A percentile compares a stretch with the other conserved stretches of the same genome.
Evolutionary conservation across 306 rosid genomes (phyloP).

Genomic region (Rubus parviflorus): DNA sequence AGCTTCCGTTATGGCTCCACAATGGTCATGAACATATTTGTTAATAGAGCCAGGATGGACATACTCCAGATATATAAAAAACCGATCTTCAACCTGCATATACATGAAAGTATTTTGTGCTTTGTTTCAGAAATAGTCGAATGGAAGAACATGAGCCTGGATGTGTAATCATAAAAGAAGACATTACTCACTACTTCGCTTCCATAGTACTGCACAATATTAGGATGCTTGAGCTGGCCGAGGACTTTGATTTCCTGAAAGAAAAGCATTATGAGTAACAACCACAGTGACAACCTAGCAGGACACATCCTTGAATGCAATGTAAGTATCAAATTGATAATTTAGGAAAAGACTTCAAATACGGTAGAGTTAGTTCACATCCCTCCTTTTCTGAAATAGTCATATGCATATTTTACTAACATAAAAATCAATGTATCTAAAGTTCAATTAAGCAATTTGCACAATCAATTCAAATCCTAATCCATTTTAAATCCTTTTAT

Average conservation of each 20-base stretch:
- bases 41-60: slow-evolving; percentile 94
- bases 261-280: slow-evolving; percentile 19
- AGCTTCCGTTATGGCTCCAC: slow-evolving; percentile 93
- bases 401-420: background rate
- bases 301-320: background rate
- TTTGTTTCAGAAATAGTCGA: slow-evolving; percentile 9
- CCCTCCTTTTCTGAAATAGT: background rate
- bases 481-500: no score
- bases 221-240: slow-evolving; percentile 81
- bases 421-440: background rate
- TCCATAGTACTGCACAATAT: slow-evolving; percentile 94
- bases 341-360: background rate
- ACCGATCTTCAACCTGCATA: slow-evolving; percentile 71
- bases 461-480: background rate
- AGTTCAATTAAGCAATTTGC: background rate
- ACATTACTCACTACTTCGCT: slow-evolving; percentile 79
- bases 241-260: slow-evolving; percentile 91
- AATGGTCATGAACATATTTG: slow-evolving; percentile 88
- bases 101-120: slow-evolving; percentile 21
- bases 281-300: slow-evolving; percentile 8
- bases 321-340: background rate
- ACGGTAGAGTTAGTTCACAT: background rate
- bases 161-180: slow-evolving; percentile 25
- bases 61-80: slow-evolving; percentile 86
- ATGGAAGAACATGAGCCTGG: slow-evolving; percentile 15